Evolutionary conservation across 2,329 filamentous ascomycete genomes (phyloP), one percentile per base, ranked within the genome.

Genomic region (Cercospora brassicicola): DNA sequence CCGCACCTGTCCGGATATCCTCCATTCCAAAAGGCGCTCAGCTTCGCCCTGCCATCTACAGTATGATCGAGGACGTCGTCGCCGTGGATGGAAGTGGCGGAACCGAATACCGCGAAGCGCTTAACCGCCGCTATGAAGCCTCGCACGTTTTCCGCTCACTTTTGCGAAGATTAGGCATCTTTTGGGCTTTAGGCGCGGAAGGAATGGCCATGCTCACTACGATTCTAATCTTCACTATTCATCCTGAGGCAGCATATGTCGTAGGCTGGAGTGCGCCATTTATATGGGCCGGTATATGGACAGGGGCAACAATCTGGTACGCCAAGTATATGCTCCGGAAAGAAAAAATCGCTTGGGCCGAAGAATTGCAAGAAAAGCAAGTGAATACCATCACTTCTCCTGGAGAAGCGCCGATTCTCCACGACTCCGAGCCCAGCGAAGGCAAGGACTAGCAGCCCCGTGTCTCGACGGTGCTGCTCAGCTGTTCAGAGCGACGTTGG

Each of bases 61-160:
- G 80, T 7, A 79, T 86, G 70, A 84, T 87, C 69, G 85, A 87
- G 67, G 85, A 87, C 71, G 78, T 87, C 28, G 80, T 82, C 51
- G 84, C 84, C 2, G 84, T 86, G 4, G 84, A 87, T 67, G 85
- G 85, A 4, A 81, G 78, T 13, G 85, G 84, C 23, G 83, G 83
- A 6, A 86, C 84, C 5, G 82, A 82, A 64, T 87, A 83, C 77
- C 79, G 85, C 51, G 82, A 85, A 72, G 76, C 82, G 3, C 77
- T 87, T 36, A 85, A 86, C 72, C 75, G 81, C 42, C 79, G 85
- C 39, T 86, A 86, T 74, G 82, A 84, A 75, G 83, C 84, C 2
- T 84, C 82, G 73, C 83, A 85, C 73, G 77, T 81, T 23, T 87
- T 87, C 77, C 80, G 85, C 31, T 79, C 81, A 69, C 85, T 86